Conservation (phyloP, 2,329 filamentous ascomycete species). For the Penicillium polonicum region DNA sequence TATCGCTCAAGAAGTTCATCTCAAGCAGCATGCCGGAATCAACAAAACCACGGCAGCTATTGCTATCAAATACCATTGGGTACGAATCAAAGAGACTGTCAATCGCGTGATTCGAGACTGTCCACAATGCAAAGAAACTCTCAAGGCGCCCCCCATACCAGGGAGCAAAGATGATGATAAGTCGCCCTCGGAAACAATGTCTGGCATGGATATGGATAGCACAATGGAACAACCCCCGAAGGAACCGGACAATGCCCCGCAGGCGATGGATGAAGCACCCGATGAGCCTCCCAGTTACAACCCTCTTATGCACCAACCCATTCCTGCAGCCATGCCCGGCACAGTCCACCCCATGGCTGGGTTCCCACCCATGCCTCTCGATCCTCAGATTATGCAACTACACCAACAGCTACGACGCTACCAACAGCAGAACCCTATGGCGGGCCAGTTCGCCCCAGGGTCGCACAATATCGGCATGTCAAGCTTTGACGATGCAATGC, state of each 20-base stretch:
- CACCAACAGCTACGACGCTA: conserved; percentile 45
- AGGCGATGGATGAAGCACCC: conserved; percentile 26
- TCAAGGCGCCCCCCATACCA: conserved; percentile 53
- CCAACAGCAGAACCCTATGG: conserved; percentile 39
- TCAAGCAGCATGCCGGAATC: conserved; percentile 80
- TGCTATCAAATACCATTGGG: conserved; percentile 94
- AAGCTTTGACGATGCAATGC: conserved; percentile 41
- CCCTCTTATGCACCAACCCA: conserved; percentile 33
- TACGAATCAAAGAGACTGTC: conserved; percentile 95
- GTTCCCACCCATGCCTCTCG: conserved; percentile 55
- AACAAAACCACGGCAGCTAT: conserved; percentile 97
- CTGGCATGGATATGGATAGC: conserved; percentile 16
- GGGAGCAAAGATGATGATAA: conserved; percentile 31
- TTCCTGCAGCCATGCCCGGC: conserved; percentile 35
- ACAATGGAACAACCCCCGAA: conserved; percentile 17
- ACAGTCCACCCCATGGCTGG: conserved; percentile 41
- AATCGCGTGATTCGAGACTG: conserved; percentile 93
- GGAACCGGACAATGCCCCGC: conserved; percentile 16
- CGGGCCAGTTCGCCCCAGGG: conserved; percentile 35
- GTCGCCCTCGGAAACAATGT: conserved; percentile 15
- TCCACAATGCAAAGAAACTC: conserved; percentile 78
- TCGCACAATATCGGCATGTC: conserved; percentile 33
- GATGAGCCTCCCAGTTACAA: conserved; percentile 29
- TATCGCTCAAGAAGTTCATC: conserved; percentile 76
- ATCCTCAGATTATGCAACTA: conserved; percentile 61